Base-by-base conservation (phyloP, 2,329 filamentous ascomycete species). In the Trichoderma polysporum region DNA sequence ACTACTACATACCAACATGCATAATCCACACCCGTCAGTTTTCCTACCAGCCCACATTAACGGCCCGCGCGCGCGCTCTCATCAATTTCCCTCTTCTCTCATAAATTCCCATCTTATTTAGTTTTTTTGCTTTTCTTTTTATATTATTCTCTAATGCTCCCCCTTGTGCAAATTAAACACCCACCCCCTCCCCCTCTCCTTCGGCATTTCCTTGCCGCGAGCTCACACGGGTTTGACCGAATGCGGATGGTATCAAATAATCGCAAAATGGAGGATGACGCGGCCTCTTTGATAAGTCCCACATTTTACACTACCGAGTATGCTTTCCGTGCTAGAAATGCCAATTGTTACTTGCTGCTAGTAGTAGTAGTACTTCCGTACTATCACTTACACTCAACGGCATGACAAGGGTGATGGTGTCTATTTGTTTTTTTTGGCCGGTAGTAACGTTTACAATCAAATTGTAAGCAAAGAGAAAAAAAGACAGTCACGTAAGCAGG, bases 191-290 rank as follows among this genome's bases (percentile, higher is more conserved):
- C 45, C 35, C 29, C 50, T 19, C 33, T 29, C 15, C 22, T 54
- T 66, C 65, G 58, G 57, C 58, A 67, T 62, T 45, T 62, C 52
- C 37, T 52, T 62, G 50, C 65, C 57, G 65, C 27, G 37, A 15
- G 64, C 56, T 35, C 27, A 35, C 50, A 58, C 39, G n/a, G 33
- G 29, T 17, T 29, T 52, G 49, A 15, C 59, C 59, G 31, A 62
- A 62, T 62, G 22, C 41, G 57, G 57, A 60, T 60, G 57, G 57
- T 60, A 49, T 49, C n/a, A 49, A 60, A 60, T 60, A 19, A 53
- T 53, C 22, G 22, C 59, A 53, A 61, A 50, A 52, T 29, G 31
- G 45, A 13, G 33, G 59, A 52, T 62, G 59, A 62, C 59, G 58
- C 58, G 58, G 58, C 58, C 58, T 52, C 22, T 29, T 60, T 45